Conservation (phyloP, 2,329 filamentous ascomycete genomes). For the Fusarium multiceps region DNA sequence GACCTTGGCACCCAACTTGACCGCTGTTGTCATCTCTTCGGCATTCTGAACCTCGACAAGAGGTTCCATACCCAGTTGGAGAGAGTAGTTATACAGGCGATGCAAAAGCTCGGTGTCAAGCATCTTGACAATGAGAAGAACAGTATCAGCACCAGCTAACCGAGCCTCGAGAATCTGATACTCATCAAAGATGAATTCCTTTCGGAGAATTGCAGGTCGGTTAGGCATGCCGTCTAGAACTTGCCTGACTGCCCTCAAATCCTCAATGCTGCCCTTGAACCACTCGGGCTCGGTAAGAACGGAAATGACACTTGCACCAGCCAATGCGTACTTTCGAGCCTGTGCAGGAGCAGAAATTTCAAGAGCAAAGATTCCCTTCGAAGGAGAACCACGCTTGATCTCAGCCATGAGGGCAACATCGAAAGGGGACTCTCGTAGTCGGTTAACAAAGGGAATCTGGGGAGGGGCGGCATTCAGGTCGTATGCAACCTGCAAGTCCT, state of each 20-base stretch:
- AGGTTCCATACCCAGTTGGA: conserved; percentile 94
- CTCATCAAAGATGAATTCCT: conserved; percentile 98
- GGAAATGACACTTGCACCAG: conserved; percentile 95
- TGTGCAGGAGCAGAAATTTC: conserved; percentile 89
- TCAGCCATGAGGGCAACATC: conserved; percentile 96
- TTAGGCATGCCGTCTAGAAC: conserved; percentile 92
- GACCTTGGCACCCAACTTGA: conserved; percentile 86
- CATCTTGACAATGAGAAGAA: conserved; percentile 98
- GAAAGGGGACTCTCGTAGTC: conserved; percentile 84
- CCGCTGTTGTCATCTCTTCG: conserved; percentile 90
- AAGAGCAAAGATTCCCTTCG: conserved; percentile 92
- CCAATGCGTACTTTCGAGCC: conserved; percentile 89
- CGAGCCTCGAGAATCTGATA: conserved; percentile 97
- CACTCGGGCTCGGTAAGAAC: conserved; percentile 98
- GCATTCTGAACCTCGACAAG: conserved; percentile 95
- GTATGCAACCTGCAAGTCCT: conserved; percentile 88
- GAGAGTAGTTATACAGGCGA: conserved; percentile 87
- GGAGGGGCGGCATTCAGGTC: conserved; percentile 86
- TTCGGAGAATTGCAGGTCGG: conserved; percentile 89
- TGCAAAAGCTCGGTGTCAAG: conserved; percentile 79
- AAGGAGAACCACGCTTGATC: conserved; percentile 96
- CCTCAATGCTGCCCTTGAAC: conserved; percentile 99
- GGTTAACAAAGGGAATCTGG: conserved; percentile 80
- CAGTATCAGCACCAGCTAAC: conserved; percentile 91
- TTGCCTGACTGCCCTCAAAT: conserved; percentile 86